These are phyloP conservation scores for Sarocladium kiliense DNA, from an alignment of 2,329 filamentous ascomycete species.

Conservation along the genomic window DNA sequence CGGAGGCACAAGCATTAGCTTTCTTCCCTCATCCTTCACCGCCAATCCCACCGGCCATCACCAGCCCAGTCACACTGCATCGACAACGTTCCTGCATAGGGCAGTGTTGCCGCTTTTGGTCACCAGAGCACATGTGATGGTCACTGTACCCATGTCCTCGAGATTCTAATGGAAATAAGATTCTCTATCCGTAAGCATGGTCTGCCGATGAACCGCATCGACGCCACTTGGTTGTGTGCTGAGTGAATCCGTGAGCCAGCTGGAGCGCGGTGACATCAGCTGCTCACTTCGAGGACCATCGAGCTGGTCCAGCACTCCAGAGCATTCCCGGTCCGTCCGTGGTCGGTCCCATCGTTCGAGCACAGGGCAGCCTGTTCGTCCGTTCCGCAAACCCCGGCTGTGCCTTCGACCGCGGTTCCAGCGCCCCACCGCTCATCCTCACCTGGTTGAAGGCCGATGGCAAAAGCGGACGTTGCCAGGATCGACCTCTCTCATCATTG, in stretches of 20 bases:
- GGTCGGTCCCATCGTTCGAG: background rate
- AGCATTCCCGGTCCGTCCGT: too few relatives aligned
- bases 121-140: background rate
- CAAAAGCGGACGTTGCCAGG: background rate
- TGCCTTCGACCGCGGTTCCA: background rate
- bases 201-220: background rate
- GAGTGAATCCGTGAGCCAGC: background rate
- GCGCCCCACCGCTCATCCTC: background rate
- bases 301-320: background rate
- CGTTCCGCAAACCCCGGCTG: background rate
- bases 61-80: constrained; percentile 4
- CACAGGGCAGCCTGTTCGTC: background rate
- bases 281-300: background rate
- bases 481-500: background rate
- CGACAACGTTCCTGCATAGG: constrained; percentile 1
- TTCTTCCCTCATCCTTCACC: background rate
- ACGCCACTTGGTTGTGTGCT: background rate
- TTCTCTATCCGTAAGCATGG: background rate
- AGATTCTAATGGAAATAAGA: background rate
- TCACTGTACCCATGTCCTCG: background rate
- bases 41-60: constrained; percentile 6
- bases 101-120: background rate
- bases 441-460: background rate
- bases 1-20: background rate
- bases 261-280: background rate